Base-by-base conservation (phyloP, 306 rosid species). In the Cercis canadensis region DNA sequence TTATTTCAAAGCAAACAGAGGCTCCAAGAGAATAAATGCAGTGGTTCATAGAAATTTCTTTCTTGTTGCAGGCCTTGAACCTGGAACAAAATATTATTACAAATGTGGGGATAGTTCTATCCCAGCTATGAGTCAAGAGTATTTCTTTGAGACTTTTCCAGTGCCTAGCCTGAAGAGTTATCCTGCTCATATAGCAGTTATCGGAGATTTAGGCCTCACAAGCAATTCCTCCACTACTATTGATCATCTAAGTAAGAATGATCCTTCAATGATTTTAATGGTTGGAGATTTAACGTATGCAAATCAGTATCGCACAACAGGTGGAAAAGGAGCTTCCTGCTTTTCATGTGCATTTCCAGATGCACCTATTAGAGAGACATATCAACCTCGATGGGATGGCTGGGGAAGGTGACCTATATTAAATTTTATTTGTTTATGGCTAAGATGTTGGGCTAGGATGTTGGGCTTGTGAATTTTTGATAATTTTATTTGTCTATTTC, bases 321-420 rank as follows among this genome's bases (percentile, higher is more conserved):
- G 98, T 52, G 97, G 98, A 29, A 90, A 90, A 80, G 97, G 96
- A 72, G 97, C 64, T 75, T n/a, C 92, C 5, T 88, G 98, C 76
- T 92, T 55, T 82, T 80, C 92, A 19, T 85, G 98, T 68, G 78
- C 90, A 62, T 92, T 92, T 82, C 98, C 97, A 0, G 84, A 88
- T 75, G 93, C 93, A 21, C 97, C 98, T 6, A 87, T 88, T 15
- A 86, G 98, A 73, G 98, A 93, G 85, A 80, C 93, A 0, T 90
- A 80, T 75, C 98, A 93, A 73, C 97, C 98, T n/a, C 92, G 97
- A 32, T 93, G 98, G 97, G 98, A 93, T 69, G 98, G 88, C 2
- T 90, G 98, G 98, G 96, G 98, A 83, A 90, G 98, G 98, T 93
- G 84, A 84, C 17, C 56, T 57, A 71, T 43, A 39, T 72, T 45